Conservation (phyloP, 148 eudicot genomes). For the Nepenthes mirabilis region DNA sequence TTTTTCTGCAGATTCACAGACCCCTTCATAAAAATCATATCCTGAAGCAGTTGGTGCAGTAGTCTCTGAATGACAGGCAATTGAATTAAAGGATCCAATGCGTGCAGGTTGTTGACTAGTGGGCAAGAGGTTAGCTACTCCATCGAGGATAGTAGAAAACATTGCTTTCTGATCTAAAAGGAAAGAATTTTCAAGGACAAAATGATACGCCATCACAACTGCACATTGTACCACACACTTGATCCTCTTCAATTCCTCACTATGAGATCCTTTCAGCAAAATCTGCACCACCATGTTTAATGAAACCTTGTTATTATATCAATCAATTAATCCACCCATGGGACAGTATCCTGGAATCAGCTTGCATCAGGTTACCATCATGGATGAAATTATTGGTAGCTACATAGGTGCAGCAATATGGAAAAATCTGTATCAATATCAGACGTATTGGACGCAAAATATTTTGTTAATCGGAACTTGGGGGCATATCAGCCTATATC, state of each 20-base stretch:
- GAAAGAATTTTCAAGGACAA: constrained; percentile 83
- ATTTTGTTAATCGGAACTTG: too few species aligned
- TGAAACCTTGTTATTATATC: too few species aligned
- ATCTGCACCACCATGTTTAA: constrained; percentile 35
- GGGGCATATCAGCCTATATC: too few species aligned
- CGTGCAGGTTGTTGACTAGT: constrained; percentile 8
- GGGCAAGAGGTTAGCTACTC: constrained; percentile 10
- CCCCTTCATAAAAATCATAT: constrained; percentile 17
- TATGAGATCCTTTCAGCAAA: constrained; percentile 75
- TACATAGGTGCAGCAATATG: too few species aligned
- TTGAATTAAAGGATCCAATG: constrained; percentile 14
- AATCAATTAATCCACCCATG: too few species aligned
- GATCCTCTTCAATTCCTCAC: constrained; percentile 75
- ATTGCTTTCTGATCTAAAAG: constrained; percentile 76
- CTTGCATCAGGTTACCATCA: too few species aligned
- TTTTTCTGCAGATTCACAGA: constrained; percentile 3
- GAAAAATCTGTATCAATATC: too few species aligned
- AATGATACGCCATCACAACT: constrained; percentile 91
- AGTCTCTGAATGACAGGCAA: not conserved
- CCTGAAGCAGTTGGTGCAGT: constrained; percentile 4
- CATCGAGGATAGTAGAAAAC: constrained; percentile 57
- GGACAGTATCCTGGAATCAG: too few species aligned
- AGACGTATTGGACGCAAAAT: too few species aligned
- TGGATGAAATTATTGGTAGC: too few species aligned
- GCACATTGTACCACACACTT: constrained; percentile 83